A percentile compares a stretch with the other conserved stretches of the same genome.
These are phyloP conservation scores for Verticillium nubilum DNA, from an alignment of 2,329 filamentous ascomycete species.

Conservation along the genomic window DNA sequence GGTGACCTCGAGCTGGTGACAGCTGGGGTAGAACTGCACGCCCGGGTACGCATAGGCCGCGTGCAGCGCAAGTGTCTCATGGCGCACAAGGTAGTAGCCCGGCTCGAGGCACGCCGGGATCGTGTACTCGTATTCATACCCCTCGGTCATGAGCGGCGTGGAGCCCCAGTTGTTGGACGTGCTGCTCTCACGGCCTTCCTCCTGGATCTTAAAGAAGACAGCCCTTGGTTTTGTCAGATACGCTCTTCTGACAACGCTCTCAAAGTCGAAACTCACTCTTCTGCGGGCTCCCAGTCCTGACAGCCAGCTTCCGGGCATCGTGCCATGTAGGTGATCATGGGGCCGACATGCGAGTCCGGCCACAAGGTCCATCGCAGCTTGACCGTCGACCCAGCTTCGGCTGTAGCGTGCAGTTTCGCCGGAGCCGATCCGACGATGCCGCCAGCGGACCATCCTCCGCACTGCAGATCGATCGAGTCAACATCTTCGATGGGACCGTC, in stretches of 20 bases:
- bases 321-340: conserved; percentile 55
- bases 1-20: conserved; percentile 50
- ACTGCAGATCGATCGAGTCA: conserved; percentile 48
- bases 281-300: conserved; percentile 40
- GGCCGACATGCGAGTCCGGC: conserved; percentile 46
- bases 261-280: conserved; percentile 10
- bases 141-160: conserved; percentile 36
- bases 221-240: conserved; percentile 19
- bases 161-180: conserved; percentile 43
- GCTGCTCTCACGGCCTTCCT: conserved; percentile 39
- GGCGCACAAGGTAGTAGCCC: conserved; percentile 53
- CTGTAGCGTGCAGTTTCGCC: conserved; percentile 47
- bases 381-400: conserved; percentile 46
- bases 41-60: conserved; percentile 41
- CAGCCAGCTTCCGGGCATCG: conserved; percentile 48
- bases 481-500: conserved; percentile 54
- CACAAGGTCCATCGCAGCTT: conserved; percentile 50
- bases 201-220: conserved; percentile 53
- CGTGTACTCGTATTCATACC: conserved; percentile 41
- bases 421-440: conserved; percentile 42
- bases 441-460: conserved; percentile 45
- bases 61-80: conserved; percentile 53
- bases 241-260: background rate
- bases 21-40: conserved; percentile 52
- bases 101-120: conserved; percentile 45